Conservation (phyloP, 331 rosid genomes). For the Ulmus americana region DNA sequence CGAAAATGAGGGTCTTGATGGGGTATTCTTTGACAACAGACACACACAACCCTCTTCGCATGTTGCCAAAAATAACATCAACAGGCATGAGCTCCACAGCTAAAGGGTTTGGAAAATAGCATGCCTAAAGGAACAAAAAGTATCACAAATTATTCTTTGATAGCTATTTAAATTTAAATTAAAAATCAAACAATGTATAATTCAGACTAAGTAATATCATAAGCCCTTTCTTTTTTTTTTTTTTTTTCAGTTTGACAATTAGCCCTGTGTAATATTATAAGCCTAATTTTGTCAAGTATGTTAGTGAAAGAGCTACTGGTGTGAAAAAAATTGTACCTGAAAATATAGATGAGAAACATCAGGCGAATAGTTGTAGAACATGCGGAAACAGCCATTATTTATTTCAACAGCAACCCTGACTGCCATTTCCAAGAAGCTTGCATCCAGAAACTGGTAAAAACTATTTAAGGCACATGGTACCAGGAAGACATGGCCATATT, state of each 20-base stretch:
- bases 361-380: constrained; percentile 31
- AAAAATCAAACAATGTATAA: too few species aligned
- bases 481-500: constrained; percentile 41
- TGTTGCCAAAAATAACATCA: constrained; percentile 19
- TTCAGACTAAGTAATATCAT: too few species aligned
- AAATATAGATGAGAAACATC: constrained; percentile 26
- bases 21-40: constrained; percentile 28
- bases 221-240: too few species aligned
- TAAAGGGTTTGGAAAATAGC: constrained; percentile 34
- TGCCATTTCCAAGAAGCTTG: constrained; percentile 29
- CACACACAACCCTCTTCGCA: constrained; percentile 15
- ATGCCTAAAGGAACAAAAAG: constrained; percentile 13
- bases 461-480: constrained; percentile 22
- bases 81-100: constrained; percentile 35
- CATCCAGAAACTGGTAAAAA: constrained; percentile 24
- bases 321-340: constrained; percentile 22
- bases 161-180: too few species aligned
- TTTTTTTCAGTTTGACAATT: too few species aligned
- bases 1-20: constrained; percentile 30
- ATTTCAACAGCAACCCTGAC: constrained; percentile 30
- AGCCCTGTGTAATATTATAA: not conserved
- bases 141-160: too few species aligned
- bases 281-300: not conserved
- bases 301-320: not conserved
- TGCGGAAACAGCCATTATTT: constrained; percentile 32